Evolutionary conservation across 192 early-diverging fungal genomes (phyloP).

Genomic region (Backusella luteola): DNA sequence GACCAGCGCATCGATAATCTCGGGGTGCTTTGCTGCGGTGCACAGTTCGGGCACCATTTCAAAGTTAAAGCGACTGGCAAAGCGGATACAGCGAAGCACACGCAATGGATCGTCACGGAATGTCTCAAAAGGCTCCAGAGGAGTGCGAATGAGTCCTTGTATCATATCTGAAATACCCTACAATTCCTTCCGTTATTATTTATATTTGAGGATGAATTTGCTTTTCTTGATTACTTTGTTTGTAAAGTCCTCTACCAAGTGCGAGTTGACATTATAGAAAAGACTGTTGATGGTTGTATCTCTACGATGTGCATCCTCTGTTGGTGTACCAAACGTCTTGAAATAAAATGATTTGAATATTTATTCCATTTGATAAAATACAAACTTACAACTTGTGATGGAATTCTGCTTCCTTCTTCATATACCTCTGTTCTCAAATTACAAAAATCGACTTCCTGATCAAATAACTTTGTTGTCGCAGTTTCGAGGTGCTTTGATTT

Average conservation of each 20-base stretch:
- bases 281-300: conserved; percentile 98
- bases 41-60: conserved; percentile 66
- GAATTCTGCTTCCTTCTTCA: conserved; percentile 77
- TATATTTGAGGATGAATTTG: not conserved
- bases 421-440: conserved; percentile 94
- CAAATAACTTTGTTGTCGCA: conserved; percentile 83
- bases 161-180: conserved; percentile 74
- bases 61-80: conserved; percentile 90
- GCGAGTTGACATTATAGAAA: conserved; percentile 93
- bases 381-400: conserved; percentile 54
- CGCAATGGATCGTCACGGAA: conserved; percentile 95
- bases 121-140: conserved; percentile 84
- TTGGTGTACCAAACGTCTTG: conserved; percentile 82
- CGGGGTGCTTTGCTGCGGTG: conserved; percentile 49
- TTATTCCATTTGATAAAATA: not conserved
- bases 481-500: conserved; percentile 98
- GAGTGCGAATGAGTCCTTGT: conserved; percentile 79
- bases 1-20: conserved; percentile 63
- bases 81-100: conserved; percentile 90
- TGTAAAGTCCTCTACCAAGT: conserved; percentile 85
- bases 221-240: conserved; percentile 33
- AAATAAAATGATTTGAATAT: not conserved
- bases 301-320: conserved; percentile 89
- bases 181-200: not conserved
- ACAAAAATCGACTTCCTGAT: conserved; percentile 87